Conservation (phyloP, 257 asterid genomes). For the Solanum rostratum region DNA sequence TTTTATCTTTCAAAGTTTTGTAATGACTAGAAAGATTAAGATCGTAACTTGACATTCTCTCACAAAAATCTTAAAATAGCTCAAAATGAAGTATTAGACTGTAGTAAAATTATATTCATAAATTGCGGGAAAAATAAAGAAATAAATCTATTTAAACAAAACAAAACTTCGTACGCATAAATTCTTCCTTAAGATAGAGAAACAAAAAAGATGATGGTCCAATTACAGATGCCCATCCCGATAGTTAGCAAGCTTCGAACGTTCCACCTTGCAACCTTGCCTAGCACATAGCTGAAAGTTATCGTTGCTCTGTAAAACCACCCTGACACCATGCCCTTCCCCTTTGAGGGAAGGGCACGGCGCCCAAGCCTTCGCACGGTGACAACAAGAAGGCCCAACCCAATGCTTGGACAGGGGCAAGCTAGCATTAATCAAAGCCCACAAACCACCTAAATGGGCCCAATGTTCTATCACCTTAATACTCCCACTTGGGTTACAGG, state of each 20-base stretch:
- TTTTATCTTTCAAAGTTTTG: too few species aligned
- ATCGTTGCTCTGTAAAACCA: conserved; percentile 12
- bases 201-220: not conserved
- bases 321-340: conserved; percentile 10
- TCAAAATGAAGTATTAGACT: too few species aligned
- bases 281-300: conserved; percentile 1
- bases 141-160: too few species aligned
- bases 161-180: too few species aligned
- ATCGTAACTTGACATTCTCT: too few species aligned
- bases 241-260: not conserved
- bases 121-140: too few species aligned
- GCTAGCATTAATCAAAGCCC: not conserved
- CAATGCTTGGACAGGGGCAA: not conserved
- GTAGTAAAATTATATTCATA: too few species aligned
- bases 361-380: not conserved
- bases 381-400: not conserved
- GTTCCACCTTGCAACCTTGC: conserved; percentile 5
- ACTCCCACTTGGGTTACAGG: not conserved
- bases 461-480: not conserved
- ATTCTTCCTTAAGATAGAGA: too few species aligned
- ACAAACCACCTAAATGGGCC: not conserved
- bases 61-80: too few species aligned
- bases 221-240: not conserved
- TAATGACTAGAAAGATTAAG: not conserved
- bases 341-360: not conserved